Base-by-base conservation (phyloP, 768 basidiomycete species). In the Leccinum truebloodii region DNA sequence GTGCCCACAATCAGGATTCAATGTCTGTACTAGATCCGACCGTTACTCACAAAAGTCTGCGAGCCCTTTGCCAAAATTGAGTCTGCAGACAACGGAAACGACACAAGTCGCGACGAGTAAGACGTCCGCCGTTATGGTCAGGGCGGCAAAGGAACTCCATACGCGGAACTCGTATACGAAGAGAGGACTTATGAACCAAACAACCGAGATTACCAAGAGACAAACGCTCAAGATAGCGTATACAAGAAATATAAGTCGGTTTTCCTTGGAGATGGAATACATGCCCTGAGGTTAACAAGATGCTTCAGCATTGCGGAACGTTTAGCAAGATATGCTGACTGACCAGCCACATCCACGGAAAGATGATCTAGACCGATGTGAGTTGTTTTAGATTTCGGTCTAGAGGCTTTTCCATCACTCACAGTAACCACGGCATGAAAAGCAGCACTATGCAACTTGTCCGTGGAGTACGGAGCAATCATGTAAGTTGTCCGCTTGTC, bases 1-100 rank as follows among this genome's bases (percentile, higher is more conserved):
- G n/a, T n/a, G n/a, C n/a, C n/a, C n/a, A n/a, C n/a, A n/a, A n/a
- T 26, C 24, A 26, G 13, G 49, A 50, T 14, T 26, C 2, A 1
- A 50, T 16, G 14, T 10, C 24, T 13, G 24, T 14, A 4, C 18
- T 14, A 26, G 8, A 50, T 50, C 22, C 4, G 6, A n/a, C 3
- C 4, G 14, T 22, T 2, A 67, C 81, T 73, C 68, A 85, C 84
- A 70, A 62, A 79, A 85, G 32, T 84, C 80, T 4, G 78, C 77
- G 10, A 85, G 75, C 2, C 84, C 85, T 65, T 78, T 81, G 10
- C 81, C 84, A 65, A 85, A 86, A 63, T 84, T 79, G 30, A 79
- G 59, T 55, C 83, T 76, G 68, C 83, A 85, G n/a, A 80, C 51
- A 49, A 84, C 50, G 7, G 79, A 82, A 10, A 85, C 62, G 32